Conservation (phyloP, 495 filamentous ascomycete species). For the Ramalina intermedia region DNA sequence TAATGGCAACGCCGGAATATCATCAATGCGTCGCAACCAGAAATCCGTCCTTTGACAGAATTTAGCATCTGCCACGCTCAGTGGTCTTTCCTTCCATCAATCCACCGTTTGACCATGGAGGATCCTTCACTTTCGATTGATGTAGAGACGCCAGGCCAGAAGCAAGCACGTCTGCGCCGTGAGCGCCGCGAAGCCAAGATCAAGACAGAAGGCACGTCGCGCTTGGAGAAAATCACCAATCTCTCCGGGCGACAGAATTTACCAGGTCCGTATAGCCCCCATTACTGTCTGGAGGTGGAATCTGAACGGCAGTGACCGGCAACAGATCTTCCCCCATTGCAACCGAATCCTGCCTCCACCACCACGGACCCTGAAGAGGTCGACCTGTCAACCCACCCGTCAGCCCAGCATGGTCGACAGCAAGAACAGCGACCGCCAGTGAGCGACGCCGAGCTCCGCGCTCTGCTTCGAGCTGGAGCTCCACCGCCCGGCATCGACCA, state of each 20-base stretch:
- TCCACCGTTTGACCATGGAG: too few species aligned
- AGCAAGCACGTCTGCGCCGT: slow-evolving; percentile 72
- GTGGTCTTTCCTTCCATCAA: too few species aligned
- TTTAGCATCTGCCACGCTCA: too few species aligned
- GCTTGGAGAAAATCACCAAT: slow-evolving; percentile 76
- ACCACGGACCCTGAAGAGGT: slow-evolving; percentile 56
- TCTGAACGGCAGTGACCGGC: slow-evolving; percentile 18
- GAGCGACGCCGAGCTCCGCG: slow-evolving; percentile 23
- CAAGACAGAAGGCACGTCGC: slow-evolving; percentile 59
- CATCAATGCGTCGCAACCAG: too few species aligned
- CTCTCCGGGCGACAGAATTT: slow-evolving; percentile 51
- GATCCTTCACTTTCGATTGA: too few species aligned
- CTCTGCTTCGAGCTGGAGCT: slow-evolving; percentile 25
- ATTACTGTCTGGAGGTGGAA: slow-evolving; percentile 2
- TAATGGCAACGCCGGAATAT: too few species aligned
- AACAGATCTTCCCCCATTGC: slow-evolving; percentile 17
- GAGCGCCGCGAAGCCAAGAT: slow-evolving; percentile 87
- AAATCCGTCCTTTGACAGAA: too few species aligned
- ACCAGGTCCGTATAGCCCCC: slow-evolving; percentile 18
- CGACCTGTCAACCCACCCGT: slow-evolving; percentile 55
- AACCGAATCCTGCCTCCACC: slow-evolving; percentile 2
- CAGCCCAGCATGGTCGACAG: slow-evolving; percentile 14
- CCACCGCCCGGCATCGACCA: slow-evolving; percentile 20
- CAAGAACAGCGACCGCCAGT: background rate
- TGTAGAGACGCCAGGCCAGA: slow-evolving; percentile 39